phyloP scores from a whole-genome alignment of 2,329 filamentous ascomycete species.

The Clarireedia monteithiana region DNA sequence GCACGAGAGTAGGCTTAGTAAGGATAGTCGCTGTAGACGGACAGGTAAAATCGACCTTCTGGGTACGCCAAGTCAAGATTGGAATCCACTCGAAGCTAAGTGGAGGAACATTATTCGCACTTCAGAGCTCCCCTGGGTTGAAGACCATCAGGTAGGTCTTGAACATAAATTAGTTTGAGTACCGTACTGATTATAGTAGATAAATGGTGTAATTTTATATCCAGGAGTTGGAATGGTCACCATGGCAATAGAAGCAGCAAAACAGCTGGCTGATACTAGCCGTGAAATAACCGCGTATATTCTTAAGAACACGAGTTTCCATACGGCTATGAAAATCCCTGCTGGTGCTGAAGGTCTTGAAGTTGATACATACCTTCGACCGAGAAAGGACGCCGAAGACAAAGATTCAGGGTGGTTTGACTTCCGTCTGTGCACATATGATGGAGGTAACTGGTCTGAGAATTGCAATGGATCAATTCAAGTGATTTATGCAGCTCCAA shows the following conservation, averaged over 20 bases:
- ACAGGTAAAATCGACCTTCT: constrained; percentile 33
- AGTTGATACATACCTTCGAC: background rate
- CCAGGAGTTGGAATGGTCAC: constrained; percentile 27
- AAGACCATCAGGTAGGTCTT: background rate
- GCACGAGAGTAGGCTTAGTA: constrained; percentile 42
- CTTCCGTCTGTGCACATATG: background rate
- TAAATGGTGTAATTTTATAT: constrained; percentile 19
- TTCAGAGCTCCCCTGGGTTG: constrained; percentile 25
- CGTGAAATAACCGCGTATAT: background rate
- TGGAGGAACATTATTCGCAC: constrained; percentile 27
- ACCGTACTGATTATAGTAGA: background rate
- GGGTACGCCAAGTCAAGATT: constrained; percentile 20
- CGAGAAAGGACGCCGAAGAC: background rate
- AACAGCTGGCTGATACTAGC: constrained; percentile 9
- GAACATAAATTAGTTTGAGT: background rate
- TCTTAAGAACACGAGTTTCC: background rate
- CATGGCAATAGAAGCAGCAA: constrained; percentile 27
- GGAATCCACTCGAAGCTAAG: constrained; percentile 15
- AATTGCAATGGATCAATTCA: background rate
- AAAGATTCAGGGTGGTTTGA: background rate
- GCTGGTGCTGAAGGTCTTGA: background rate
- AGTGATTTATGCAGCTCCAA: background rate
- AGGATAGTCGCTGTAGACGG: constrained; percentile 36
- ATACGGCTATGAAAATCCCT: constrained; percentile 15
- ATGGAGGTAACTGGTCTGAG: background rate